Percentiles rank a stretch among this genome's conserved stretches.
phyloP scores from a whole-genome alignment of 768 basidiomycete genomes.

The Kwoniella sp. region DNA sequence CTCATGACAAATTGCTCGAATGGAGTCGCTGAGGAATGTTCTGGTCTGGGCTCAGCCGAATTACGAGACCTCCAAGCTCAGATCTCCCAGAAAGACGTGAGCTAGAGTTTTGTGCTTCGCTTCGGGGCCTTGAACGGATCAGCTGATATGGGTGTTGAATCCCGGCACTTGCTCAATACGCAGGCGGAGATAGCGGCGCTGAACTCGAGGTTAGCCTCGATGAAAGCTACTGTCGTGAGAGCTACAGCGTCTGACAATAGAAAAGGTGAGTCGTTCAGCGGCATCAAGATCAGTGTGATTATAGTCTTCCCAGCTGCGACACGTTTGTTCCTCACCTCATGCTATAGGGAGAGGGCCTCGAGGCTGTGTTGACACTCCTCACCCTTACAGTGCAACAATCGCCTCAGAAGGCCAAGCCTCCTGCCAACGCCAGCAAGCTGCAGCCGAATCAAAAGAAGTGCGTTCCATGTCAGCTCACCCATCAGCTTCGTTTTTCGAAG shows the following conservation, averaged over 20 bases:
- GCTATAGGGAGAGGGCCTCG: neutral
- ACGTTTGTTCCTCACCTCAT: neutral
- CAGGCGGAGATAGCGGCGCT: slow-evolving; percentile 35
- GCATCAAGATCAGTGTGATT: neutral
- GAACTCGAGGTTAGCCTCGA: slow-evolving; percentile 25
- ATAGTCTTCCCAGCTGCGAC: neutral
- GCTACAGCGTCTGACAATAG: slow-evolving; percentile 32
- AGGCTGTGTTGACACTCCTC: too few relatives aligned
- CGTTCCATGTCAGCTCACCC: neutral
- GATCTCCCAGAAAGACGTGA: slow-evolving; percentile 41
- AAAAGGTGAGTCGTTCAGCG: slow-evolving; percentile 27
- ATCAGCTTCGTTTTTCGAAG: neutral
- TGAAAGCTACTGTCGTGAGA: slow-evolving; percentile 37
- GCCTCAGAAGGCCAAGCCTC: slow-evolving; percentile 17
- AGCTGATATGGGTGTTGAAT: slow-evolving; percentile 5
- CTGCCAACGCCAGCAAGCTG: slow-evolving; percentile 21
- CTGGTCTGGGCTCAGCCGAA: slow-evolving; percentile 26
- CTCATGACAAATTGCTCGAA: too few relatives aligned
- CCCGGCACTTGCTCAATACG: neutral
- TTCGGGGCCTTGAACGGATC: neutral
- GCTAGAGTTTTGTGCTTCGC: neutral
- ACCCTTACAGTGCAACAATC: slow-evolving; percentile 12
- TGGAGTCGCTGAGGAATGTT: neutral
- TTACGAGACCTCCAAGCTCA: slow-evolving; percentile 27
- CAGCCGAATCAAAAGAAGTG: slow-evolving; percentile 34